These are phyloP conservation scores for Metarhizium rileyi DNA, from an alignment of 2,329 filamentous ascomycete genomes.

Conservation along the genomic window DNA sequence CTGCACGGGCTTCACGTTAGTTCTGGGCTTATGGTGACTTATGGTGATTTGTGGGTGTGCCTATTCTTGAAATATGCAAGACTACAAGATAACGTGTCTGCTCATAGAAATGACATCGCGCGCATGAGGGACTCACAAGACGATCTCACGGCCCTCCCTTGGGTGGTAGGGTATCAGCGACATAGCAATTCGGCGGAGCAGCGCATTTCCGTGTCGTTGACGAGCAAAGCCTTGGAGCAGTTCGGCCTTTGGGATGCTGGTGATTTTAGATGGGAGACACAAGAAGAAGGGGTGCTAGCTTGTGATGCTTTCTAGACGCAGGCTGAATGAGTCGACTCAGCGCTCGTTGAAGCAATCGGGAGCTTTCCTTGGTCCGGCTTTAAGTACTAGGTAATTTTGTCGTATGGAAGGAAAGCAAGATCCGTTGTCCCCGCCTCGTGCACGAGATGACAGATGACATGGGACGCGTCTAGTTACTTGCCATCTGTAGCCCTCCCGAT, in stretches of 20 bases:
- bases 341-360: not conserved
- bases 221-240: not conserved
- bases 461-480: too few relatives aligned
- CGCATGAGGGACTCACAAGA: slow-evolving; percentile 51
- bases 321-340: not conserved
- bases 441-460: too few relatives aligned
- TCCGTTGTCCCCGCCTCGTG: slow-evolving; percentile 37
- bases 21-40: not conserved
- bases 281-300: not conserved
- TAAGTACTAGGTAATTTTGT: too few relatives aligned
- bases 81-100: not conserved
- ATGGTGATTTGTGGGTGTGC: not conserved
- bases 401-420: too few relatives aligned
- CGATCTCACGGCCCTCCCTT: slow-evolving; percentile 65
- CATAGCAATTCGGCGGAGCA: slow-evolving; percentile 22
- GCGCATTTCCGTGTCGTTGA: slow-evolving; percentile 3
- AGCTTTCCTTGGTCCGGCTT: not conserved
- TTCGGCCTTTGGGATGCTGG: not conserved
- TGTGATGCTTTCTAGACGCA: not conserved
- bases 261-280: not conserved
- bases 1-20: slow-evolving; percentile 33
- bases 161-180: slow-evolving; percentile 70
- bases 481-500: too few relatives aligned
- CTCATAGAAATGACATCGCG: not conserved
- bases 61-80: not conserved